phyloP scores from a whole-genome alignment of 1,284 basidiomycete genomes.

The Leccinum insolens region DNA sequence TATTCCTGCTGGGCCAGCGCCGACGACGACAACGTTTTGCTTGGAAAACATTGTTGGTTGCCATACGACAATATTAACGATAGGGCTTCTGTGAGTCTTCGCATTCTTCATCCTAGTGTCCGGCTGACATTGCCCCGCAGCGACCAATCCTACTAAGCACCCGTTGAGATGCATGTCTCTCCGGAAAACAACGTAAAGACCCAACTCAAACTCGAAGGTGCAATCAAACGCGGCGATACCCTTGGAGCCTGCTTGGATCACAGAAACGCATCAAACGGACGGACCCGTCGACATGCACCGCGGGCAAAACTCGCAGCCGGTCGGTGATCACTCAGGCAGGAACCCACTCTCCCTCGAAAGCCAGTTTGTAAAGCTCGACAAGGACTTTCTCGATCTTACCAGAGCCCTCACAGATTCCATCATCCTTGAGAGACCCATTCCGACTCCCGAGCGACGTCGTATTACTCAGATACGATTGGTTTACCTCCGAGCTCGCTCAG shows the following conservation, averaged over 20 bases:
- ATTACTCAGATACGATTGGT: constrained; percentile 38
- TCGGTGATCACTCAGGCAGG: constrained; percentile 4
- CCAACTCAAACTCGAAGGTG: constrained; percentile 75
- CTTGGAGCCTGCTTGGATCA: constrained; percentile 40
- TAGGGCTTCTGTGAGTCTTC: not conserved
- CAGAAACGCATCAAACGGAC: constrained; percentile 21
- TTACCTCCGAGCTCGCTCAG: constrained; percentile 39
- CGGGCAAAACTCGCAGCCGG: constrained; percentile 5
- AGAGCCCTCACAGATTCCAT: constrained; percentile 57
- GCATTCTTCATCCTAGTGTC: no score
- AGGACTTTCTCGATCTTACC: constrained; percentile 65
- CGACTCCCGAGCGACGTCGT: constrained; percentile 38
- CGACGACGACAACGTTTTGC: constrained; percentile 44
- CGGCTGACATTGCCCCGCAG: not conserved
- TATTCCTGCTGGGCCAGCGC: constrained; percentile 43
- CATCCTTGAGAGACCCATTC: constrained; percentile 57
- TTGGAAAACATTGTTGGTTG: constrained; percentile 14
- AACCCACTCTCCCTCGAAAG: constrained; percentile 63
- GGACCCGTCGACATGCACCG: constrained; percentile 5
- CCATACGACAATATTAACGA: not conserved
- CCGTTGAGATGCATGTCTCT: constrained; percentile 51
- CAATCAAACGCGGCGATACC: constrained; percentile 77
- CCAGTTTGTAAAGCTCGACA: constrained; percentile 67
- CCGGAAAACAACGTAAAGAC: constrained; percentile 71
- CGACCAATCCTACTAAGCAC: constrained; percentile 14